Evolutionary conservation across 2,329 filamentous ascomycete genomes (phyloP), one percentile per base, ranked within the genome.

Genomic region (Bisporella sp.): DNA sequence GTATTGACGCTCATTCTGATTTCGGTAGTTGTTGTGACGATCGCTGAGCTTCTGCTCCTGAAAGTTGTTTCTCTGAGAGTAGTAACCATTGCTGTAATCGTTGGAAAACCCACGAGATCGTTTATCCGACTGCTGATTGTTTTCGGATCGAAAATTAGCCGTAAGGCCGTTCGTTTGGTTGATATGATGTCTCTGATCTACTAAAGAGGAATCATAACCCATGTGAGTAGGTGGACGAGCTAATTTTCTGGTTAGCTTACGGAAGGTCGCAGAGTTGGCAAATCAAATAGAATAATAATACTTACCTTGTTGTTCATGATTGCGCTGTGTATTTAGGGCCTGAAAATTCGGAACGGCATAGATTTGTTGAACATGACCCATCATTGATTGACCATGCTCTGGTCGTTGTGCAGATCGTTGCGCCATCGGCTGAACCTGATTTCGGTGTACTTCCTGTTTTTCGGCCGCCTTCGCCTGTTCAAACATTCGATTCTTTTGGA

Each of bases 1-100:
- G 41, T 43, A 43, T 5, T 43, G 41, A 43, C 41, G 12, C 29
- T 43, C n/a, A 21, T 43, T 43, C 33, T 45, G 49, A 29, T n/a
- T 31, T 21, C 43, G 42, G 42, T 8, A 9, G 30, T 30, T 31
- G 30, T 45, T 11, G 30, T 11, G 30, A 45, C 8, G 8, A 32
- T 45, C 31, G 12, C 29, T 30, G 2, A 9, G 8, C 13, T 21
- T 11, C 29, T 32, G 42, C 8, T 21, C 8, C 13, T 6, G 30
- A 30, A 29, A 13, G n/a, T n/a, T 37, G 35, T n/a, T n/a, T 9
- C 35, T 37, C 35, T n/a, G 8, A n/a, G n/a, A 8, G 2, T 37
- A 9, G 35, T 37, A n/a, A 37, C 35, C 35, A 9, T 37, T 8
- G n/a, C 35, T 37, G 35, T 37, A 37, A n/a, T 9, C 42, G 42